Base-by-base conservation (phyloP, 495 filamentous ascomycete genomes). In the Umbilicaria muhlenbergii region DNA sequence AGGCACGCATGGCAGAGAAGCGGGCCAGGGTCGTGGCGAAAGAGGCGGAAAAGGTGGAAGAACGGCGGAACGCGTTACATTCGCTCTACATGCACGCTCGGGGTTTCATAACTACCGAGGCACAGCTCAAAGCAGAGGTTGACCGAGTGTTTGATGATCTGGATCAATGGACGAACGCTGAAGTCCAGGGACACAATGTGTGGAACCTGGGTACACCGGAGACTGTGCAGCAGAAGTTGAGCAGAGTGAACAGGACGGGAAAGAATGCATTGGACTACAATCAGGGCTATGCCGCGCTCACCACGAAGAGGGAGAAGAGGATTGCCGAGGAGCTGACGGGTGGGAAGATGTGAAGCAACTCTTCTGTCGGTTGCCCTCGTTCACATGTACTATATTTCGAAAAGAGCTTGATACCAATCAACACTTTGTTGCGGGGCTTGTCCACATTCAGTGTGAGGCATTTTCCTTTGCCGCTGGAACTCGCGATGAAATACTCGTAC, bases 301-400 rank as follows among this genome's bases (percentile, higher is more conserved):
- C 58, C 17, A 66, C 70, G 50, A 60, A 72, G 49, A 70, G 80
- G 59, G 62, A 81, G 50, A 73, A 67, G 64, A 71, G 67, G 58
- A 68, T 84, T 52, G 75, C 68, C 15, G 80, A 84, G 61, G 65
- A 74, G 56, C 61, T 84, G 48, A 83, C 76, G 15, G 80, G 80
- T 34, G 80, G 79, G 44, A 82, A 78, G 66, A 64, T 81, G 58
- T 73, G 58, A 64, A 42, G 42, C 12, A 24, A 6, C 24, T 28
- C 24, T 28, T 28, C 24, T 28, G 24, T 28, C 24, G 24, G 4
- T 28, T 28, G 24, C 8, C 5, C 24, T 28, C 24, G 24, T 28
- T 28, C 24, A 28, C 24, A 6, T 28, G 24, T 28, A 28, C 24
- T 28, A 28, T 28, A 28, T 28, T 28, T 10, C 8, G 24, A 28